Percentiles rank a stretch among this genome's conserved stretches.
These are phyloP conservation scores for Ganoderma resinaceum DNA, from an alignment of 1,284 basidiomycete genomes.

Conservation along the genomic window DNA sequence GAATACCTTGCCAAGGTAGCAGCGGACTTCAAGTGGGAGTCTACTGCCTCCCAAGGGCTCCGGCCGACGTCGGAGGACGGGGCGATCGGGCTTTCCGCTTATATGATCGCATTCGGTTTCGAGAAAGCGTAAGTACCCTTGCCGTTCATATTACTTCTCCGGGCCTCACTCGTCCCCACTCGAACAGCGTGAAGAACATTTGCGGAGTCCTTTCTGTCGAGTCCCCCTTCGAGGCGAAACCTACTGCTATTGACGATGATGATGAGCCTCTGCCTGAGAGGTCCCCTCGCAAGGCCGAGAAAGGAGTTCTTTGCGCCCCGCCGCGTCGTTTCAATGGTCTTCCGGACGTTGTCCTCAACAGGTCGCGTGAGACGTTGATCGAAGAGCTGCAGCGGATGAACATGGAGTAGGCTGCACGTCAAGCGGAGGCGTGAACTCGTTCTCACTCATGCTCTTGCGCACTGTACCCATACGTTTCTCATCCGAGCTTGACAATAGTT, in stretches of 20 bases:
- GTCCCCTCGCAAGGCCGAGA: background rate
- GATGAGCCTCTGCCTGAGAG: background rate
- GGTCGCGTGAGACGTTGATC: background rate
- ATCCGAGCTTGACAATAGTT: background rate
- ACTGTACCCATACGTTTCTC: too few relatives aligned
- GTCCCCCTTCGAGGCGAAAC: background rate
- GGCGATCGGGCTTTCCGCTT: background rate
- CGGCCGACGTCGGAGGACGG: background rate
- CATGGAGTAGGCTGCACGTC: background rate
- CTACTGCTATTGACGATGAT: background rate
- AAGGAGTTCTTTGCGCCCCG: background rate
- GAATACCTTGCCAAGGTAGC: background rate
- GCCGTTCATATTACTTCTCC: background rate
- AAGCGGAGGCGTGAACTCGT: background rate
- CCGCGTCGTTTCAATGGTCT: background rate
- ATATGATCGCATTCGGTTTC: background rate
- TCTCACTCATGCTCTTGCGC: background rate
- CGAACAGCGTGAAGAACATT: background rate
- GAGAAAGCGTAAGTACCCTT: background rate
- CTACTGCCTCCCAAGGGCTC: background rate
- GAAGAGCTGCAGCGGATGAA: background rate
- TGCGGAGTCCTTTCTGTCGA: background rate
- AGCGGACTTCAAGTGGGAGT: background rate
- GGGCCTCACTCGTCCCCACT: background rate
- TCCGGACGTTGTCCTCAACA: background rate